A percentile compares a stretch with the other conserved stretches of the same genome.
These are phyloP conservation scores for Stachybotrys echinatus DNA, from an alignment of 2,329 filamentous ascomycete genomes.

Conservation along the genomic window DNA sequence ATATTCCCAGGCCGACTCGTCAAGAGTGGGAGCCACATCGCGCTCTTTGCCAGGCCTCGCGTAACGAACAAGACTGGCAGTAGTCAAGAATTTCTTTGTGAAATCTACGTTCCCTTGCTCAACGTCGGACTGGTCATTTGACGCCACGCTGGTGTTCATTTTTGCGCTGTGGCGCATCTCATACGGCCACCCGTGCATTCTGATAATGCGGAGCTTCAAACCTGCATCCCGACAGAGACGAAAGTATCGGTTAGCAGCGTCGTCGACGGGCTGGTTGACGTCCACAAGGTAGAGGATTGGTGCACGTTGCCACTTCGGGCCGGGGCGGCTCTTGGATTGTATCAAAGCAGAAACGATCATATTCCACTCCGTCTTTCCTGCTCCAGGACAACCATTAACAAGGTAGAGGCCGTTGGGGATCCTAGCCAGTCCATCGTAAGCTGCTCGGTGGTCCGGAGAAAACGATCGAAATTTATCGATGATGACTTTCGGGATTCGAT, in stretches of 20 bases:
- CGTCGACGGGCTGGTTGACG: constrained; percentile 41
- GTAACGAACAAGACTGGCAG: constrained; percentile 14
- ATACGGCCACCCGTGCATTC: constrained; percentile 35
- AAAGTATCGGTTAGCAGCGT: constrained; percentile 36
- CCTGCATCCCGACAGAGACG: constrained; percentile 28
- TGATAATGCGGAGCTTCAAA: constrained; percentile 25
- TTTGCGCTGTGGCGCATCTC: constrained; percentile 25
- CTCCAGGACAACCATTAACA: constrained; percentile 40
- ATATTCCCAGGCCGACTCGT: constrained; percentile 36
- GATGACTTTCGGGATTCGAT: constrained; percentile 17
- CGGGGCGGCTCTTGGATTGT: constrained; percentile 20
- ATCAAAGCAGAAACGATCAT: constrained; percentile 34
- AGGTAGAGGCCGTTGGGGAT: constrained; percentile 39
- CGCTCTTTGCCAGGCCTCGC: constrained; percentile 7
- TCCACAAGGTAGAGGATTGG: constrained; percentile 41
- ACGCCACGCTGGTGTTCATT: constrained; percentile 14
- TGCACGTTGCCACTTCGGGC: constrained; percentile 11
- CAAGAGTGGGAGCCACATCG: constrained; percentile 30
- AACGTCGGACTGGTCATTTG: not conserved
- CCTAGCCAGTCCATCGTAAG: constrained; percentile 24
- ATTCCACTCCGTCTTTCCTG: constrained; percentile 43
- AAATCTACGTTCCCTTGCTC: constrained; percentile 21
- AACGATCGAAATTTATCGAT: constrained; percentile 24
- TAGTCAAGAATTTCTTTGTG: constrained; percentile 26
- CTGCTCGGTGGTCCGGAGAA: constrained; percentile 30